These are phyloP conservation scores for Paulownia fortunei DNA, from an alignment of 257 asterid species.

Conservation along the genomic window DNA sequence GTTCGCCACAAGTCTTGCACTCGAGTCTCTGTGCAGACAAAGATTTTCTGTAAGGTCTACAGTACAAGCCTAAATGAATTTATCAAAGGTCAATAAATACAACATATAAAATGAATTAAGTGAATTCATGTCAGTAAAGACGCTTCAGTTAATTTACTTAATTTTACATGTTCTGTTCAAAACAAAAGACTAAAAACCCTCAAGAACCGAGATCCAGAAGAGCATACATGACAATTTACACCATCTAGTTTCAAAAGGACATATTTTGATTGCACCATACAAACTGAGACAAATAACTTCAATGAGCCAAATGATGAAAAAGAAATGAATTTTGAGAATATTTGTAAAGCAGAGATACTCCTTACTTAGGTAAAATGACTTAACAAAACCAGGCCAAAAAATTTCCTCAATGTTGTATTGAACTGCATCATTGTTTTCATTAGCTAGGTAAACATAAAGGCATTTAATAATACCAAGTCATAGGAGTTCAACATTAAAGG, in stretches of 20 bases:
- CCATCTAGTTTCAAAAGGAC: background rate
- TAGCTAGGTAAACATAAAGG: background rate
- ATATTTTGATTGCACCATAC: background rate
- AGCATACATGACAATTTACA: background rate
- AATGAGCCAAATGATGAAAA: conserved; percentile 16
- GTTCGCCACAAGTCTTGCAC: conserved; percentile 76
- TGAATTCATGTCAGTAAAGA: background rate
- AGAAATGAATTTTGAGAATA: background rate
- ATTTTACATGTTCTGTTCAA: conserved; percentile 1
- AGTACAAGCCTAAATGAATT: background rate
- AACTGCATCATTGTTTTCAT: background rate
- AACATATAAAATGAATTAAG: background rate
- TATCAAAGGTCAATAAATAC: background rate
- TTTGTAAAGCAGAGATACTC: background rate
- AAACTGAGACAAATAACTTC: background rate
- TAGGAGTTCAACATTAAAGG: background rate
- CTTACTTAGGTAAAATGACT: background rate
- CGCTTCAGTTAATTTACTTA: background rate
- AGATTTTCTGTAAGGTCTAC: conserved; percentile 14
- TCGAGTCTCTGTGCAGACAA: conserved; percentile 62
- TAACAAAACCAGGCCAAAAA: background rate
- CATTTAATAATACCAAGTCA: background rate
- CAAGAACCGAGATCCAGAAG: background rate
- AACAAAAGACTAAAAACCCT: background rate
- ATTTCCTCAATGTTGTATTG: too few species aligned